These are phyloP conservation scores for Phytophthora nicotianae DNA, from an alignment of 352 stramenopile species.

Conservation along the genomic window DNA sequence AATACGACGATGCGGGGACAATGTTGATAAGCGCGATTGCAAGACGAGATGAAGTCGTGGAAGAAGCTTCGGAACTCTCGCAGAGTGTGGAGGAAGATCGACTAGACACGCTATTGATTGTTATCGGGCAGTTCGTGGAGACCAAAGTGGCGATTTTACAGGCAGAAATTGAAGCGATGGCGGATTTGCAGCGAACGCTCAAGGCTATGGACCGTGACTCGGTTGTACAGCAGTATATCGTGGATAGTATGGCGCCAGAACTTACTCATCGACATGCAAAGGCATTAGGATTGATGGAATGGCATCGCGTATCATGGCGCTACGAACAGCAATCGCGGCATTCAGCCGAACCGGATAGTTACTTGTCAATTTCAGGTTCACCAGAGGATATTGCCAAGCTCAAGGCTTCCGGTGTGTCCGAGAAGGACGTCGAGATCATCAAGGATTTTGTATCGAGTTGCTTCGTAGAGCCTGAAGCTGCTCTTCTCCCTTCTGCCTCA, in stretches of 20 bases:
- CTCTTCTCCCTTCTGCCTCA: slow-evolving; percentile 34
- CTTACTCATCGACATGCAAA: slow-evolving; percentile 83
- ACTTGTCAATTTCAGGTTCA: slow-evolving; percentile 38
- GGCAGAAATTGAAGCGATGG: slow-evolving; percentile 81
- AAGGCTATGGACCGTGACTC: slow-evolving; percentile 83
- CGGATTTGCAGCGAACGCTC: slow-evolving; percentile 65
- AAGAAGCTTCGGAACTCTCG: slow-evolving; percentile 76
- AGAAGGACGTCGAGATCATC: slow-evolving; percentile 81
- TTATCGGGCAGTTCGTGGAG: slow-evolving; percentile 87
- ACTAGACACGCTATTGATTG: slow-evolving; percentile 83
- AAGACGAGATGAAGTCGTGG: slow-evolving; percentile 79
- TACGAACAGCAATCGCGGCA: slow-evolving; percentile 48
- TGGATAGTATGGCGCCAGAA: slow-evolving; percentile 81
- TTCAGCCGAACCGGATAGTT: slow-evolving; percentile 53
- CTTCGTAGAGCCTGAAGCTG: slow-evolving; percentile 70
- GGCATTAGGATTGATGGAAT: slow-evolving; percentile 78
- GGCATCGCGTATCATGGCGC: slow-evolving; percentile 75
- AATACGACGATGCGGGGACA: slow-evolving; percentile 66
- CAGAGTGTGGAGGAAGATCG: slow-evolving; percentile 86
- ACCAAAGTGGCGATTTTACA: slow-evolving; percentile 84
- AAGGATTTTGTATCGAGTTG: slow-evolving; percentile 88
- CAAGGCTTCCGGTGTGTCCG: slow-evolving; percentile 62
- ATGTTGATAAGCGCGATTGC: slow-evolving; percentile 70
- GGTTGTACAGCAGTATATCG: slow-evolving; percentile 87
- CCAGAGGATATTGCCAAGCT: slow-evolving; percentile 57